Evolutionary conservation across 2,329 filamentous ascomycete genomes (phyloP), one percentile per base, ranked within the genome.

Genomic region (Fusarium acutatum): DNA sequence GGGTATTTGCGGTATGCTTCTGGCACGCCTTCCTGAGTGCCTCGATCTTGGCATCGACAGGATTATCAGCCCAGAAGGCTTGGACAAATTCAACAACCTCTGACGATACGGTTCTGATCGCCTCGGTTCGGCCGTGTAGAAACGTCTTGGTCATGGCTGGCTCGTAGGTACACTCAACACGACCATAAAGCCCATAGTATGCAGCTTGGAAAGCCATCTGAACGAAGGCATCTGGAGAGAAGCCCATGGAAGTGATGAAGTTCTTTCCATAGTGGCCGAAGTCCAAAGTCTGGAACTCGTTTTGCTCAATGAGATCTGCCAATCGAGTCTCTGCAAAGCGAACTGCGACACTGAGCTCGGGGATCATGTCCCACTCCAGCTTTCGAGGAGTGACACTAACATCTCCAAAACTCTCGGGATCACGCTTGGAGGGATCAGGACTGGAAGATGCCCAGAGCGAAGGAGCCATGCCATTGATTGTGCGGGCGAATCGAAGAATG

Each of bases 201-300:
- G 96, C 96, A 9, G 96, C 96, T 82, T 99, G 96, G 85, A 98
- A 98, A 0, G 96, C 96, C 96, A 99, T 98, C 82, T 99, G 96
- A 26, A 99, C 94, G 80, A 97, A 99, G 0, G 96, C 96, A 81
- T 98, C 96, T 0, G 96, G 96, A 0, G 96, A 98, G 83, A 98
- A 97, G 13, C 96, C 96, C 92, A 97, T 97, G 0, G 93, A 94
- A 0, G 95, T 98, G 83, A 99, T 98, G 80, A 98, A 98, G 82
- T 96, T 97, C 86, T 98, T 98, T 74, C 96, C 96, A 77, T 97
- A 99, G 30, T 92, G 90, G 54, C 86, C 85, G 77, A 98, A 98
- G 75, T 98, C 96, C 9, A 98, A 87, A 18, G 95, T 97, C 71
- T 95, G 89, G 78, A 98, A 98, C 82, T 99, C 96, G 79, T 98